A percentile compares a stretch with the other conserved stretches of the same genome.
Evolutionary conservation across 345 rosid species (phyloP).

Genomic region (Cochlearia excelsa): DNA sequence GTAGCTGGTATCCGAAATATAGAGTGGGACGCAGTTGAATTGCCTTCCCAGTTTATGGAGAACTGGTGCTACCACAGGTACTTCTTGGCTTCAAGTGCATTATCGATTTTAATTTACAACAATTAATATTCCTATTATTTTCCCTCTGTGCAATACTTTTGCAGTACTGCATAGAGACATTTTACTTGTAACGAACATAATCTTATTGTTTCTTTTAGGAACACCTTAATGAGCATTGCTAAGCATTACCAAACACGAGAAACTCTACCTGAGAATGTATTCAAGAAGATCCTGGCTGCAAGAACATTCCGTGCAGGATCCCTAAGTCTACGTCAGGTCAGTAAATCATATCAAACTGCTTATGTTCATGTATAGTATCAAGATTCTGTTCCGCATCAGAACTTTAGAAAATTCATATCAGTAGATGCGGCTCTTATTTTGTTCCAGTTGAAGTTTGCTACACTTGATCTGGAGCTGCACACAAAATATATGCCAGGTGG

Average conservation of each 20-base stretch:
- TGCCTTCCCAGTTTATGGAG: slow-evolving; percentile 98
- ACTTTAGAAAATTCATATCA: slow-evolving; percentile 7
- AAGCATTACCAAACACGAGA: slow-evolving; percentile 89
- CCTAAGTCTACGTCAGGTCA: slow-evolving; percentile 89
- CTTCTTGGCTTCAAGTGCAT: slow-evolving; percentile 11
- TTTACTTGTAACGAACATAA: slow-evolving; percentile 11
- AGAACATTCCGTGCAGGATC: slow-evolving; percentile 92
- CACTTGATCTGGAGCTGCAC: slow-evolving; percentile 82
- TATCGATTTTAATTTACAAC: neutral
- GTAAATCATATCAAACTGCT: slow-evolving; percentile 29
- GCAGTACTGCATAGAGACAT: slow-evolving; percentile 3
- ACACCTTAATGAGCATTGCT: slow-evolving; percentile 91
- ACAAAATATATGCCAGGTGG: slow-evolving; percentile 68
- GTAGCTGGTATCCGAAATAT: slow-evolving; percentile 86
- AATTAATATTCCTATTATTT: neutral
- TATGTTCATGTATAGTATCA: slow-evolving; percentile 16
- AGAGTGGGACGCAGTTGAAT: slow-evolving; percentile 98
- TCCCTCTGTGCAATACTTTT: neutral
- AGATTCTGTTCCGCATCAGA: slow-evolving; percentile 6
- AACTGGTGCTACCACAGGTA: slow-evolving; percentile 99
- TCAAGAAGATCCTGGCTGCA: slow-evolving; percentile 84
- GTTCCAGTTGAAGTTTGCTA: slow-evolving; percentile 72
- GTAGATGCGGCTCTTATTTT: slow-evolving; percentile 1
- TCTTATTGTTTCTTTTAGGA: slow-evolving; percentile 46
- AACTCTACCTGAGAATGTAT: slow-evolving; percentile 80